Conservation (phyloP, 1,139 yeast species). For the Meyerozyma athensensis region DNA sequence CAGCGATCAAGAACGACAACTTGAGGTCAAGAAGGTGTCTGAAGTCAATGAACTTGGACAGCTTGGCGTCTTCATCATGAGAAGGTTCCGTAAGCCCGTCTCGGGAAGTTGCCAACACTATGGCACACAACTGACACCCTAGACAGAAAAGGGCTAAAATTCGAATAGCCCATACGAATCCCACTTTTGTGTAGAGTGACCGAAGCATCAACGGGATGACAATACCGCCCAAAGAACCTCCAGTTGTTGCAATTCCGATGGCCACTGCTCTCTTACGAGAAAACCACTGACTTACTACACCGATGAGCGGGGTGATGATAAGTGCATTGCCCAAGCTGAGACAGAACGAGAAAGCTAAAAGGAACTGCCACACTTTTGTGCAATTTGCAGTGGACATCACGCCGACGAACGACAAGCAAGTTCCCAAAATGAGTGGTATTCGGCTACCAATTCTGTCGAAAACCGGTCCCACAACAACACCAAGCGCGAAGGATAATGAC, state of each 20-base stretch:
- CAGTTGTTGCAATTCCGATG: slow-evolving; percentile 52
- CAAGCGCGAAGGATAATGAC: slow-evolving; percentile 53
- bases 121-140: slow-evolving; percentile 16
- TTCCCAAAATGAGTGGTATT: slow-evolving; percentile 42
- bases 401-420: slow-evolving; percentile 42
- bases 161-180: slow-evolving; percentile 62
- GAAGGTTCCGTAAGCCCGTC: slow-evolving; percentile 8
- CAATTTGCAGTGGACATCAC: slow-evolving; percentile 52
- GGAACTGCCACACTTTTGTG: slow-evolving; percentile 50
- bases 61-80: neutral
- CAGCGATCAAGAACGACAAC: slow-evolving; percentile 2
- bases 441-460: slow-evolving; percentile 55
- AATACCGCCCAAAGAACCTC: slow-evolving; percentile 62
- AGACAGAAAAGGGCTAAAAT: slow-evolving; percentile 48
- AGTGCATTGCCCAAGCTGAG: slow-evolving; percentile 57
- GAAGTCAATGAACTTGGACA: neutral
- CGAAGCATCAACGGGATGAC: slow-evolving; percentile 54
- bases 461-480: slow-evolving; percentile 57
- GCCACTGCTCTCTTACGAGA: slow-evolving; percentile 51
- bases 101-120: slow-evolving; percentile 7
- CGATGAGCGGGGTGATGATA: slow-evolving; percentile 55
- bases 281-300: slow-evolving; percentile 62
- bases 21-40: neutral
- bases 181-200: slow-evolving; percentile 39
- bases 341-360: slow-evolving; percentile 51